phyloP scores from a whole-genome alignment of 2,329 filamentous ascomycete genomes.

The Alternaria infectoria region DNA sequence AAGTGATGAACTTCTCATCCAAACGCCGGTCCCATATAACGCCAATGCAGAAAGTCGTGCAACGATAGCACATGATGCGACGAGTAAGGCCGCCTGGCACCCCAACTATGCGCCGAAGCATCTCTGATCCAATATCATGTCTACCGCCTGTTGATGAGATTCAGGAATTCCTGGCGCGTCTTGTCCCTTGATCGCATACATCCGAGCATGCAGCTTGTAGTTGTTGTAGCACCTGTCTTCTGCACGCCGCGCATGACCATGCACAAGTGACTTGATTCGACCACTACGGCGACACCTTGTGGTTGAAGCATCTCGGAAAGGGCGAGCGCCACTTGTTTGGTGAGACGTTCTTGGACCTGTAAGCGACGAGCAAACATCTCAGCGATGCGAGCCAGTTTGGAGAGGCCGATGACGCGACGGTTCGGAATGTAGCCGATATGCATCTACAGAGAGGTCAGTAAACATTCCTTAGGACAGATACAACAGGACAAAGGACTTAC shows the following conservation, averaged over 20 bases:
- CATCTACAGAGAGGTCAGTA: slow-evolving; percentile 66
- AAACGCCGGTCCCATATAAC: slow-evolving; percentile 12
- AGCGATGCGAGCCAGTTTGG: slow-evolving; percentile 92
- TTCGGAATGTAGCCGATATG: slow-evolving; percentile 98
- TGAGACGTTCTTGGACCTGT: slow-evolving; percentile 95
- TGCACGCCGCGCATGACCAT: slow-evolving; percentile 99
- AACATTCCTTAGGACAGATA: background rate
- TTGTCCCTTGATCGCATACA: slow-evolving; percentile 92
- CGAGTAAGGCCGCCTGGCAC: background rate
- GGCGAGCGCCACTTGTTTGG: slow-evolving; percentile 92
- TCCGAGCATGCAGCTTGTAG: slow-evolving; percentile 97
- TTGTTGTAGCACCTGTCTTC: slow-evolving; percentile 84
- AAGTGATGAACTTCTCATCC: slow-evolving; percentile 41
- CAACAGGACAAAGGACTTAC: slow-evolving; percentile 52
- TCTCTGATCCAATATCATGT: background rate
- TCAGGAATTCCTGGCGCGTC: slow-evolving; percentile 94
- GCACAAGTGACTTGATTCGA: slow-evolving; percentile 95
- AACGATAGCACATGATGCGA: background rate
- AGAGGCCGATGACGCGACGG: slow-evolving; percentile 89
- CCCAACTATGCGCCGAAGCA: background rate
- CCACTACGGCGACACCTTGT: slow-evolving; percentile 93
- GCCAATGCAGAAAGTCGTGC: slow-evolving; percentile 6
- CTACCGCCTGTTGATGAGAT: slow-evolving; percentile 58
- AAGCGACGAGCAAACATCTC: slow-evolving; percentile 95
- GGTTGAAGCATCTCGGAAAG: slow-evolving; percentile 92